phyloP scores from a whole-genome alignment of 2,329 filamentous ascomycete species.

The Plenodomus lindquistii region DNA sequence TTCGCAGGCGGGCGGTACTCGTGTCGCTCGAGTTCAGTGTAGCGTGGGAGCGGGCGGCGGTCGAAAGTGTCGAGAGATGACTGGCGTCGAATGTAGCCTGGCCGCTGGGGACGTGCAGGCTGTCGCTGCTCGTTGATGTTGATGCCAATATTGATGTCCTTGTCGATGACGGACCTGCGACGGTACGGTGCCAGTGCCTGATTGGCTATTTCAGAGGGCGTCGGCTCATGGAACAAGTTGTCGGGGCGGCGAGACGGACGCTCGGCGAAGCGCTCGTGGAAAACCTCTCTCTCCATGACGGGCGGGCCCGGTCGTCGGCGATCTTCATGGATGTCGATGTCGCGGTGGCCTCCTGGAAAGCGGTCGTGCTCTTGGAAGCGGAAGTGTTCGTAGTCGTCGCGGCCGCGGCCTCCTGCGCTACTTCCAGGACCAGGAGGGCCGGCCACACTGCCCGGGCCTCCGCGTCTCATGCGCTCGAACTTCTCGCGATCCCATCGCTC shows the following conservation, averaged over 20 bases:
- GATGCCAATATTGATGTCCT: constrained; percentile 56
- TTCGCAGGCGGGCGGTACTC: constrained; percentile 69
- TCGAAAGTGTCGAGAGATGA: constrained; percentile 92
- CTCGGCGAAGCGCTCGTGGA: constrained; percentile 53
- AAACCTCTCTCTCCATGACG: constrained; percentile 54
- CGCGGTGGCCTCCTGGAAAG: constrained; percentile 46
- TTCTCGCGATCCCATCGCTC: constrained; percentile 56
- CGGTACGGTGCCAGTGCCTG: constrained; percentile 62
- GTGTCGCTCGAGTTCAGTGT: constrained; percentile 58
- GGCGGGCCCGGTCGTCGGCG: constrained; percentile 46
- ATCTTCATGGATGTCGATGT: constrained; percentile 50
- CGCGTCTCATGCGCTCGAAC: constrained; percentile 51
- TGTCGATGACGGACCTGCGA: constrained; percentile 61
- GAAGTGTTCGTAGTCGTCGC: constrained; percentile 43
- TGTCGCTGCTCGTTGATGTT: constrained; percentile 48
- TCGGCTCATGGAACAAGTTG: constrained; percentile 53
- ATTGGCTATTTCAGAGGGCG: constrained; percentile 52
- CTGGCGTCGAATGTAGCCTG: constrained; percentile 74
- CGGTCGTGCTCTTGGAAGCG: constrained; percentile 52
- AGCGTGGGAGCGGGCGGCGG: constrained; percentile 65
- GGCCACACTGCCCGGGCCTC: constrained; percentile 48
- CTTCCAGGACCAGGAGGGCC: constrained; percentile 51
- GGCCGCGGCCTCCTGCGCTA: constrained; percentile 24
- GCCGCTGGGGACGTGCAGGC: constrained; percentile 67
- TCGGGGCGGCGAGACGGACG: constrained; percentile 43